Evolutionary conservation across 495 filamentous ascomycete genomes (phyloP).

Genomic region (Letharia lupina): DNA sequence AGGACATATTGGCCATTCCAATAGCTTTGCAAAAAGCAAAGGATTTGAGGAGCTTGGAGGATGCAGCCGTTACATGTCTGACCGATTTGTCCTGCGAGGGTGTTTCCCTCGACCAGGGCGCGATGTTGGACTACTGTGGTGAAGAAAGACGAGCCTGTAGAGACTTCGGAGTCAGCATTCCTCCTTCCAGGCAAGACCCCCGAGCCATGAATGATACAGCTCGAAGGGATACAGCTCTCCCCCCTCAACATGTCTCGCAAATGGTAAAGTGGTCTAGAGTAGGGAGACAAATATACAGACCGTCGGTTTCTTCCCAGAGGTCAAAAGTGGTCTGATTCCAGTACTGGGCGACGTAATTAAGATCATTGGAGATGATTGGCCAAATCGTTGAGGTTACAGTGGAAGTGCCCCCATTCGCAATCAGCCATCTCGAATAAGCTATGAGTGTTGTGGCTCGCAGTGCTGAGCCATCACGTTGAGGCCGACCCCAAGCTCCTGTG

Average conservation of each 20-base stretch:
- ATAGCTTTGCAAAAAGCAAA: conserved; percentile 41
- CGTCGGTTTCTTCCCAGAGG: conserved; percentile 60
- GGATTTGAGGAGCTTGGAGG: conserved; percentile 42
- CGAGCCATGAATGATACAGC: not conserved
- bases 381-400: conserved; percentile 36
- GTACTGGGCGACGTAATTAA: conserved; percentile 61
- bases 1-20: conserved; percentile 41
- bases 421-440: conserved; percentile 33
- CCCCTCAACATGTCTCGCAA: not conserved
- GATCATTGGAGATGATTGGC: conserved; percentile 50
- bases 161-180: not conserved
- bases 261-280: not conserved
- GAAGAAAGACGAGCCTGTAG: conserved; percentile 49
- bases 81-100: conserved; percentile 8
- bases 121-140: conserved; percentile 43
- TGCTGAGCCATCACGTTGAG: conserved; percentile 54
- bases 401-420: conserved; percentile 36
- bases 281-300: conserved; percentile 32
- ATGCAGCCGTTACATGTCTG: conserved; percentile 36
- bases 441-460: conserved; percentile 35
- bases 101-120: conserved; percentile 10
- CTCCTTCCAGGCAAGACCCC: not conserved
- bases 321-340: conserved; percentile 49
- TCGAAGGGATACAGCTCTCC: not conserved
- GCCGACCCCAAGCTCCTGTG: conserved; percentile 52